phyloP scores from a whole-genome alignment of 2,329 filamentous ascomycete species.

The Pseudogymnoascus sp. region DNA sequence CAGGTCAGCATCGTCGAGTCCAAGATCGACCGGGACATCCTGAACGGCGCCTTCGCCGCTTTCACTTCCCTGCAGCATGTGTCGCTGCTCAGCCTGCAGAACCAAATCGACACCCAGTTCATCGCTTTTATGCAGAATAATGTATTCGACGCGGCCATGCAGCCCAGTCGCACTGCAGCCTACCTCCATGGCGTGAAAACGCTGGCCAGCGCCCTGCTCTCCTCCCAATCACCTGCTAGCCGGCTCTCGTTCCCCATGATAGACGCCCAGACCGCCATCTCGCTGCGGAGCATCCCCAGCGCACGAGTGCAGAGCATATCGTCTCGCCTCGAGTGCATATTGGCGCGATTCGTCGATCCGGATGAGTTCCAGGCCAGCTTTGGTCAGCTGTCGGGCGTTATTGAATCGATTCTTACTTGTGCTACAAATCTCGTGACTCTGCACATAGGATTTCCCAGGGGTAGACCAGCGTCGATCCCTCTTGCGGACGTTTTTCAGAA shows the following conservation, averaged over 20 bases:
- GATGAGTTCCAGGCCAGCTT: slow-evolving; percentile 49
- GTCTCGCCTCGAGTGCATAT: slow-evolving; percentile 51
- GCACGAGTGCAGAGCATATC: slow-evolving; percentile 44
- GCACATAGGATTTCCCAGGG: slow-evolving; percentile 56
- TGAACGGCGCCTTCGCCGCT: slow-evolving; percentile 28
- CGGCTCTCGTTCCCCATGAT: slow-evolving; percentile 57
- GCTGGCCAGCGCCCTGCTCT: slow-evolving; percentile 48
- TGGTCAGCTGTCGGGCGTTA: slow-evolving; percentile 48
- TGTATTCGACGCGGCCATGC: slow-evolving; percentile 25
- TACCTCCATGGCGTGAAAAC: slow-evolving; percentile 55
- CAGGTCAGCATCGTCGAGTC: slow-evolving; percentile 21
- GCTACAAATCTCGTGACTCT: slow-evolving; percentile 55
- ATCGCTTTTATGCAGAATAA: slow-evolving; percentile 14
- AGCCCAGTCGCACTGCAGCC: slow-evolving; percentile 54
- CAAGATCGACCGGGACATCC: slow-evolving; percentile 16
- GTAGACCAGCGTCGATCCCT: slow-evolving; percentile 46
- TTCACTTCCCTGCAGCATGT: slow-evolving; percentile 57
- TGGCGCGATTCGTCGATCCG: slow-evolving; percentile 51
- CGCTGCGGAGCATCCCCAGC: slow-evolving; percentile 40
- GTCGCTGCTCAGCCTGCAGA: slow-evolving; percentile 55
- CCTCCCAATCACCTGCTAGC: slow-evolving; percentile 48
- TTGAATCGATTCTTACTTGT: slow-evolving; percentile 49
- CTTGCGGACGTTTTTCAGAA: slow-evolving; percentile 57
- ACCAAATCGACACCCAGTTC: slow-evolving; percentile 49
- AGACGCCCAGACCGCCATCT: slow-evolving; percentile 50